A percentile compares a stretch with the other conserved stretches of the same genome.
Evolutionary conservation across 371 early-diverging fungal species (phyloP).

Genomic region (Actinomortierella wolfii): DNA sequence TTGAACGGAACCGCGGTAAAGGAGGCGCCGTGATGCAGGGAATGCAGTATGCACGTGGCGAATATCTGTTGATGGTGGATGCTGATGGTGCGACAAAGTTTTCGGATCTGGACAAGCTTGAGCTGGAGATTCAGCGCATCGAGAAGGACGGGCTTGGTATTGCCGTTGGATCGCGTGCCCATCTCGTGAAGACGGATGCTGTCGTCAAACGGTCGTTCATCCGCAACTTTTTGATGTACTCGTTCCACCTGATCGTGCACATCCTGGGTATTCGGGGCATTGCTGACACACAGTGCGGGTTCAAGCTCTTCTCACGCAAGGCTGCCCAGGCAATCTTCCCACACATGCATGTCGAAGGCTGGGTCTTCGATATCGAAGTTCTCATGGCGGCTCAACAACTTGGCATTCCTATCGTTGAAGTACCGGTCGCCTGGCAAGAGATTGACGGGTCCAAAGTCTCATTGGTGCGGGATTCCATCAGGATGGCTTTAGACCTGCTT

Average conservation of each 20-base stretch:
- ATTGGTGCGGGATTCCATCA: slow-evolving; percentile 82
- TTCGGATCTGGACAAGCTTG: slow-evolving; percentile 75
- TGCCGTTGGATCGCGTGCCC: slow-evolving; percentile 90
- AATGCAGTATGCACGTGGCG: slow-evolving; percentile 80
- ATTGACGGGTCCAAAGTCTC: slow-evolving; percentile 93
- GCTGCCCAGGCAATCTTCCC: slow-evolving; percentile 83
- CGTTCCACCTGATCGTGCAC: slow-evolving; percentile 87
- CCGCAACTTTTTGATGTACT: slow-evolving; percentile 90
- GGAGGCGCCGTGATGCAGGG: slow-evolving; percentile 96
- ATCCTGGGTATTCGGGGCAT: slow-evolving; percentile 83
- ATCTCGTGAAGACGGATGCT: slow-evolving; percentile 85
- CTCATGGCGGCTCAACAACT: slow-evolving; percentile 78
- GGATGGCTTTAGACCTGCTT: slow-evolving; percentile 89
- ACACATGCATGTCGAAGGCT: slow-evolving; percentile 92
- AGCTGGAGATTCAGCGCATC: slow-evolving; percentile 49
- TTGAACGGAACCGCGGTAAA: slow-evolving; percentile 90
- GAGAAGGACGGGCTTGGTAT: slow-evolving; percentile 62
- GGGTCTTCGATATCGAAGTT: slow-evolving; percentile 97
- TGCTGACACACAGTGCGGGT: slow-evolving; percentile 96
- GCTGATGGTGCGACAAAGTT: slow-evolving; percentile 96
- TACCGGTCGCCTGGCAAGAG: slow-evolving; percentile 95
- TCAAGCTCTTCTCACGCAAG: slow-evolving; percentile 87
- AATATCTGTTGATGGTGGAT: slow-evolving; percentile 87
- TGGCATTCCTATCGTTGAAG: slow-evolving; percentile 81
- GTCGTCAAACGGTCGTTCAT: slow-evolving; percentile 95